Conservation (phyloP, 2,329 filamentous ascomycete species). For the Penicillium frequentans region DNA sequence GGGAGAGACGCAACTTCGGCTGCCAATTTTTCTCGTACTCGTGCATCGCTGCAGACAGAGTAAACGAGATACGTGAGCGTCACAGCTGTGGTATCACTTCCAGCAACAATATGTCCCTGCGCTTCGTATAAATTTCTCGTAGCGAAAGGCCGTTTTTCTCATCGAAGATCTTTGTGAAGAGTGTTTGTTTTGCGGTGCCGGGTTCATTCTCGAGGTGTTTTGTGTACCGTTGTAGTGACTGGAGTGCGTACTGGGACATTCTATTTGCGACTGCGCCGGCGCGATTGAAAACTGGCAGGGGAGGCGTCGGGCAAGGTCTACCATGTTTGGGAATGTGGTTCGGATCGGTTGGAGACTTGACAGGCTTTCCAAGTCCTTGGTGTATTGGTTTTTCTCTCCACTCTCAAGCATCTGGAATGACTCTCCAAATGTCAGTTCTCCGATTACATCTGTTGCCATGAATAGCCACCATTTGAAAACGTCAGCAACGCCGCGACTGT, state of each 20-base stretch:
- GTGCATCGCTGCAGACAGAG: constrained; percentile 19
- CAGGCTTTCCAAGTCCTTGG: constrained; percentile 35
- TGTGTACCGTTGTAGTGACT: constrained; percentile 19
- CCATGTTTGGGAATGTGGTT: constrained; percentile 25
- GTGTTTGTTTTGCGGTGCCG: constrained; percentile 10
- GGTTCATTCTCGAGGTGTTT: not conserved
- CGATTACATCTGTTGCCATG: constrained; percentile 57
- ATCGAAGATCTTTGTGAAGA: constrained; percentile 30
- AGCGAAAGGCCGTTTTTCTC: constrained; percentile 27
- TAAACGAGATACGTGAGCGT: constrained; percentile 48
- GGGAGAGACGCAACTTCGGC: constrained; percentile 21
- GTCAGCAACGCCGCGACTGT: constrained; percentile 41
- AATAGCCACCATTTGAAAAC: constrained; percentile 57
- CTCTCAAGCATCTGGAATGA: constrained; percentile 55
- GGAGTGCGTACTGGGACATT: constrained; percentile 21
- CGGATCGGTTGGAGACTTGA: constrained; percentile 18
- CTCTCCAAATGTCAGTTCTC: constrained; percentile 57
- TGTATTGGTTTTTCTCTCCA: constrained; percentile 49
- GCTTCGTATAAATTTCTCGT: constrained; percentile 44
- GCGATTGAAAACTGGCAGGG: constrained; percentile 23
- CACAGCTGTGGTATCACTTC: constrained; percentile 54
- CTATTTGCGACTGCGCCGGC: constrained; percentile 19
- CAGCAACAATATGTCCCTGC: constrained; percentile 49
- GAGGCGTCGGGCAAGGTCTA: constrained; percentile 19
- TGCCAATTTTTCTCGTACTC: constrained; percentile 17